Conservation (phyloP, 306 rosid genomes). For the barrel medic (Medicago truncatula) region MtrunA17r5.0-ANR NC_053046.1:11475501-11476000, state of each 20-base stretch:
- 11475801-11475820: no score
- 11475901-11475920: no score
- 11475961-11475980: no score
- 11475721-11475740: conserved; percentile 4
- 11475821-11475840: no score
- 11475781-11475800: neutral
- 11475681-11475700: neutral
- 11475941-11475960: no score
- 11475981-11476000: no score
- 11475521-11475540: conserved; percentile 31
- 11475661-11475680: neutral
- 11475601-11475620: neutral
- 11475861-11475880: no score
- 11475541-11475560: conserved; percentile 41
- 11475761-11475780: neutral
- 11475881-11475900: no score
- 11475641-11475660: neutral
- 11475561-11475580: neutral
- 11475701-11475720: neutral
- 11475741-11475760: neutral
- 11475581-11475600: neutral
- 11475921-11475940: no score
- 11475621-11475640: neutral
- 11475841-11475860: no score
- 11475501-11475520: conserved; percentile 38